Percentiles rank a stretch among this genome's conserved stretches.
Evolutionary conservation across 306 rosid species (phyloP).

Genomic region (Cucurbita pepo): DNA sequence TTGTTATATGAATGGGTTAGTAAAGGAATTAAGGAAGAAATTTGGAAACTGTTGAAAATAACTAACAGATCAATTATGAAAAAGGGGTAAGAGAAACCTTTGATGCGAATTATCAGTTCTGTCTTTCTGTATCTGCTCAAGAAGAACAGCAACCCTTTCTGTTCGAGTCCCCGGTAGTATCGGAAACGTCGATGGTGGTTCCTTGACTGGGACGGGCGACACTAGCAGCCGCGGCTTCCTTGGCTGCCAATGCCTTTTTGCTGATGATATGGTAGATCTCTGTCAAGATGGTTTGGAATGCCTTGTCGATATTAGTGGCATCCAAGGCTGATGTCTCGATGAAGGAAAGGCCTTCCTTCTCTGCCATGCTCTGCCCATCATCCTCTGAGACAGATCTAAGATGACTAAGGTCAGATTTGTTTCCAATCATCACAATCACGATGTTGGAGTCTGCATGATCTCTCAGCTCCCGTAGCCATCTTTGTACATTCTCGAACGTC

Average conservation of each 20-base stretch:
- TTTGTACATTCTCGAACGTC: conserved; percentile 82
- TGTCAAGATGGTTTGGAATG: conserved; percentile 86
- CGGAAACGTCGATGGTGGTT: conserved; percentile 79
- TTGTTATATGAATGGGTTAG: conserved; percentile 4
- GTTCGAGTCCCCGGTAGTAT: conserved; percentile 32
- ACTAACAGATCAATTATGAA: not conserved
- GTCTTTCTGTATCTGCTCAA: conserved; percentile 5
- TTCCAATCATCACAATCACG: conserved; percentile 98
- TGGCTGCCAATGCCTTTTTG: conserved; percentile 96
- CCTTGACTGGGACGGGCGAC: conserved; percentile 73
- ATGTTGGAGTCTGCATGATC: conserved; percentile 97
- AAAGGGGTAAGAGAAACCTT: not conserved
- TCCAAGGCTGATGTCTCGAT: conserved; percentile 96
- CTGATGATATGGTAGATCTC: conserved; percentile 93
- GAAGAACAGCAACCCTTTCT: conserved; percentile 51
- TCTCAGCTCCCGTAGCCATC: conserved; percentile 97
- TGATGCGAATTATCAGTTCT: conserved; percentile 1
- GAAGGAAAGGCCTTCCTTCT: conserved; percentile 91
- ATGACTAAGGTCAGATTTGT: conserved; percentile 79
- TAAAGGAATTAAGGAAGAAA: not conserved
- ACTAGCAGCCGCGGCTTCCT: conserved; percentile 49
- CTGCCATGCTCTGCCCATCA: conserved; percentile 84
- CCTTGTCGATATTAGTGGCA: conserved; percentile 89
- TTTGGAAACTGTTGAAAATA: not conserved
- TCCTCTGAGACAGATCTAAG: conserved; percentile 77